These are phyloP conservation scores for Paragyromitra xinjiangensis DNA, from an alignment of 495 filamentous ascomycete genomes.

Conservation along the genomic window DNA sequence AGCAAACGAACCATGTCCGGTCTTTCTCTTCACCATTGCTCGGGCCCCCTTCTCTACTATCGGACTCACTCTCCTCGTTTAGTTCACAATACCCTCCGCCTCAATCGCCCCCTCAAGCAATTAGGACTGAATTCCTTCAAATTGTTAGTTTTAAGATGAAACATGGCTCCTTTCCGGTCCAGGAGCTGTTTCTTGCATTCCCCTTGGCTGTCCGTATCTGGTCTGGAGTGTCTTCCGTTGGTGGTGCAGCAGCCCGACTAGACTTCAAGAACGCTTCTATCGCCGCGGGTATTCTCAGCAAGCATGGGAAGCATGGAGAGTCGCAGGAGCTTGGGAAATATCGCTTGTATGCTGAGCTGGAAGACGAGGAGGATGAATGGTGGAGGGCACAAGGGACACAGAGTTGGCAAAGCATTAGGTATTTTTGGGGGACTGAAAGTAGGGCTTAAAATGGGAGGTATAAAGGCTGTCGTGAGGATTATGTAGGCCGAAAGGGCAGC, in stretches of 20 bases:
- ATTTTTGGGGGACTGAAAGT: background rate
- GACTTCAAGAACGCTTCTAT: conserved; percentile 6
- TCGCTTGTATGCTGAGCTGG: background rate
- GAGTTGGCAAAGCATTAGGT: conserved; percentile 13
- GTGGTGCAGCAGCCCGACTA: background rate
- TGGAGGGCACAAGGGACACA: background rate
- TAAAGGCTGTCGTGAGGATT: background rate
- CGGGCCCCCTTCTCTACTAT: background rate
- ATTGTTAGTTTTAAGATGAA: background rate
- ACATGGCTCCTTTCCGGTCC: background rate
- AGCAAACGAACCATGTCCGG: background rate
- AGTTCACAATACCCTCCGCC: background rate
- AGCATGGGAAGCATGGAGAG: background rate
- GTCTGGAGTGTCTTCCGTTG: conserved; percentile 1
- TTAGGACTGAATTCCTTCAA: conserved; percentile 4
- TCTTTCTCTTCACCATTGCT: background rate
- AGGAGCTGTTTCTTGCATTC: background rate
- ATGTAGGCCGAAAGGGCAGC: background rate
- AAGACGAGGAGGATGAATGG: conserved; percentile 8
- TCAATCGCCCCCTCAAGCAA: background rate
- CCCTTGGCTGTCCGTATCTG: conserved; percentile 12
- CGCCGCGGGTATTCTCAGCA: background rate
- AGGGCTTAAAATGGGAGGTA: background rate
- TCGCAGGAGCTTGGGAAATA: background rate
- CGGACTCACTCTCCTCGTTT: background rate